Evolutionary conservation across 164 flowering plant genomes (phyloP).

Genomic region (Paratinospora sagittata): DNA sequence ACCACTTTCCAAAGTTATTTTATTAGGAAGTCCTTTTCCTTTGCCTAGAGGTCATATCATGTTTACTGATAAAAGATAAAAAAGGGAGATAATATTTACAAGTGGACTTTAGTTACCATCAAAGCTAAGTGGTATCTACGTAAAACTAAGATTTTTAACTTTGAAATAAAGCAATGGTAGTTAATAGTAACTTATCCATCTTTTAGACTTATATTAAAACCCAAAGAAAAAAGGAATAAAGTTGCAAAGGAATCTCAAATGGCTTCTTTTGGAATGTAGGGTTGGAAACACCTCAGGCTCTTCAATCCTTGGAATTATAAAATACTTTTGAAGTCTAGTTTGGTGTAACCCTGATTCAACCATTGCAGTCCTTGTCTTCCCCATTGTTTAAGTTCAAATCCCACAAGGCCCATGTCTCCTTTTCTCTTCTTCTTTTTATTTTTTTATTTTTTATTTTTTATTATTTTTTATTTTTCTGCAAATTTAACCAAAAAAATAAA

Average conservation of each 20-base stretch:
- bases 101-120: no score
- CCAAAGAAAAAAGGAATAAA: not conserved
- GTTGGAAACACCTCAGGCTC: conserved; percentile 1
- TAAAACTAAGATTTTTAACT: no score
- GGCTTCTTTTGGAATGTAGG: not conserved
- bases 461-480: no score
- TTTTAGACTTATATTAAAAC: not conserved
- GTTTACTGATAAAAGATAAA: no score
- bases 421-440: not conserved
- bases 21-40: no score
- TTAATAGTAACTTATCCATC: not conserved
- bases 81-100: no score
- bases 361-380: not conserved
- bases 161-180: not conserved
- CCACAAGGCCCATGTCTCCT: not conserved
- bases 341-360: not conserved
- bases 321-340: not conserved
- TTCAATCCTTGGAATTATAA: not conserved
- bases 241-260: not conserved
- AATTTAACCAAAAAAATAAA: not conserved
- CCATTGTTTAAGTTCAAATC: not conserved
- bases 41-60: no score
- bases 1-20: no score
- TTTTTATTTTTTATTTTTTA: no score
- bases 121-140: no score